Evolutionary conservation across 176 grass and related monocot genomes (phyloP).

Genomic region (Eleusine indica): DNA sequence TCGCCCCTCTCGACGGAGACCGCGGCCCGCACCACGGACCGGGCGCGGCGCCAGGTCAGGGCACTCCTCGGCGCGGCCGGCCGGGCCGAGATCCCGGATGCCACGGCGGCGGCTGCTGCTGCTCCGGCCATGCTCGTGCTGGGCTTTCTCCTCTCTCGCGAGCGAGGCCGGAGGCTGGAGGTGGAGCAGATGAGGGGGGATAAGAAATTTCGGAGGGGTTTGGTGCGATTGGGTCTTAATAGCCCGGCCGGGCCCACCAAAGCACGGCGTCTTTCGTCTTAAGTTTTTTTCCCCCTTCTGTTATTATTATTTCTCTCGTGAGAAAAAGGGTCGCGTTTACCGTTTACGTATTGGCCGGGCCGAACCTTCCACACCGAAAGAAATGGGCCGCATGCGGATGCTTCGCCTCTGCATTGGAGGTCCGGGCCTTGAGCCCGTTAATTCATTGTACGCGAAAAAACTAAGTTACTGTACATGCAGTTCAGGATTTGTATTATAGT

Average conservation of each 20-base stretch:
- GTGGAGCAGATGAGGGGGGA: slow-evolving; percentile 28
- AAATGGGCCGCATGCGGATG: not conserved
- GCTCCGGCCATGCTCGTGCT: slow-evolving; percentile 33
- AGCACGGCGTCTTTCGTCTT: not conserved
- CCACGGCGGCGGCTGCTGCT: slow-evolving; percentile 35
- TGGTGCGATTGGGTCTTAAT: slow-evolving; percentile 37
- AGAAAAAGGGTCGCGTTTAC: not conserved
- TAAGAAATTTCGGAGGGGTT: slow-evolving; percentile 37
- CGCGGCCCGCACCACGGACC: slow-evolving; percentile 47
- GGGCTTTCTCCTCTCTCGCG: slow-evolving; percentile 10
- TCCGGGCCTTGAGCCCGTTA: no score
- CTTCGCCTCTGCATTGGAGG: not conserved
- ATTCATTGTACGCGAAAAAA: no score
- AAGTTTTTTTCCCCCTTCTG: not conserved
- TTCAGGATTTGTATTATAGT: no score
- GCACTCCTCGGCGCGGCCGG: not conserved
- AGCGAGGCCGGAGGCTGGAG: not conserved
- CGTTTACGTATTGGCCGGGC: not conserved
- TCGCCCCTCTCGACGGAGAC: slow-evolving; percentile 65
- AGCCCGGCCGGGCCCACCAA: slow-evolving; percentile 24
- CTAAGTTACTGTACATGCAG: no score
- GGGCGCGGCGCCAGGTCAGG: not conserved
- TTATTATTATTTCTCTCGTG: not conserved
- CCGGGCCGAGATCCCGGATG: slow-evolving; percentile 35
- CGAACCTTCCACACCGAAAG: not conserved